Percentiles rank a stretch among this genome's conserved stretches.
Evolutionary conservation across 208 protist species (phyloP).

Genomic region (Cochliopodium minus): DNA sequence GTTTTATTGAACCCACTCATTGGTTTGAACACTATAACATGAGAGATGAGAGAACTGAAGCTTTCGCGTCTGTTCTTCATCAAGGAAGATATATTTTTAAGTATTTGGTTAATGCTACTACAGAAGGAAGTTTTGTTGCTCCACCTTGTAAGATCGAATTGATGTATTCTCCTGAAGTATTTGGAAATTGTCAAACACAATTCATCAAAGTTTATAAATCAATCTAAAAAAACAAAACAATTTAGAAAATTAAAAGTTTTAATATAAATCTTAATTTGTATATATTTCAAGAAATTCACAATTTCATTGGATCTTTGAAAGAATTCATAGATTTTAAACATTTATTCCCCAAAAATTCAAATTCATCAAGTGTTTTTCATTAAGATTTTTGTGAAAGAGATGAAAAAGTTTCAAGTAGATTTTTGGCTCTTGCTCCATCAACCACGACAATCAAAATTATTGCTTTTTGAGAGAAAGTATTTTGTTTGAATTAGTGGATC

Average conservation of each 20-base stretch:
- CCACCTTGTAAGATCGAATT: not conserved
- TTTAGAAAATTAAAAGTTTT: no score
- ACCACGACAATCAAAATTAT: conserved; percentile 60
- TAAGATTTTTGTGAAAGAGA: no score
- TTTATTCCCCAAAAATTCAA: no score
- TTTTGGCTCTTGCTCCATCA: conserved; percentile 36
- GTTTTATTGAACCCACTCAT: no score
- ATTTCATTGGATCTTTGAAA: no score
- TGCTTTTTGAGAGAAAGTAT: conserved; percentile 20
- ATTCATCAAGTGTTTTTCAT: no score
- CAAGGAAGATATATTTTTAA: not conserved
- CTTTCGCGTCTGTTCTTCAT: not conserved
- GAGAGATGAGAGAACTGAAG: not conserved
- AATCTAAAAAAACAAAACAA: no score
- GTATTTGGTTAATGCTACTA: not conserved
- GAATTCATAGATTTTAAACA: no score
- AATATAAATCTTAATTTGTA: no score
- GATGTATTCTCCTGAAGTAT: conserved; percentile 1
- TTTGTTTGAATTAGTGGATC: conserved; percentile 16
- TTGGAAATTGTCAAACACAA: not conserved
- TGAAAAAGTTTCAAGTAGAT: no score
- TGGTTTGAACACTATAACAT: conserved; percentile 5
- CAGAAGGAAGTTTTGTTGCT: not conserved
- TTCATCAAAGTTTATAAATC: no score
- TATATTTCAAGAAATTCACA: no score